These are phyloP conservation scores for Guyanaporus albipodus DNA, from an alignment of 768 basidiomycete genomes.

Conservation along the genomic window DNA sequence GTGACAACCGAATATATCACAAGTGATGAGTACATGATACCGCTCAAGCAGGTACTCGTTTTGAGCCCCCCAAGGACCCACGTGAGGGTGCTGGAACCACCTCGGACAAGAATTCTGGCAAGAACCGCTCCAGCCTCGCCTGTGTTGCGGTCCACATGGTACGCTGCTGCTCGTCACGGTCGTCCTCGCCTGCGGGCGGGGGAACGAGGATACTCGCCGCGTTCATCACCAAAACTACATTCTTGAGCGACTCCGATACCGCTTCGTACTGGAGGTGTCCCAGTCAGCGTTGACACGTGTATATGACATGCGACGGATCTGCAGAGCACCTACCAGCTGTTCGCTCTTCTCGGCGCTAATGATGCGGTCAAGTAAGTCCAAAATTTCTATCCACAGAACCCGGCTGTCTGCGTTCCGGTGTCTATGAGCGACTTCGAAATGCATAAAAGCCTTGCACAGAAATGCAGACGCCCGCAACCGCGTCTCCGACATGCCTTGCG, in stretches of 20 bases:
- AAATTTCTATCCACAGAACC: conserved; percentile 81
- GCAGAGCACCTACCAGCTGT: conserved; percentile 56
- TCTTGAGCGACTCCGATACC: conserved; percentile 93
- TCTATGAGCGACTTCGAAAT: conserved; percentile 76
- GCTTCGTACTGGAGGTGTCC: conserved; percentile 71
- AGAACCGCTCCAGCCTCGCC: conserved; percentile 83
- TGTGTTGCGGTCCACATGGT: conserved; percentile 83
- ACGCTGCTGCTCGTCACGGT: conserved; percentile 55
- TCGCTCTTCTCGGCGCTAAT: conserved; percentile 85
- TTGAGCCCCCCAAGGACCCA: conserved; percentile 13
- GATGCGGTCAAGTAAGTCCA: conserved; percentile 84
- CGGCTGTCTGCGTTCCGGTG: conserved; percentile 58
- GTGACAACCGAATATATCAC: too few species aligned
- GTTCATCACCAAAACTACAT: conserved; percentile 94
- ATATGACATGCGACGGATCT: neutral
- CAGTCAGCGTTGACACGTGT: conserved; percentile 7
- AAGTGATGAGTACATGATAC: too few species aligned
- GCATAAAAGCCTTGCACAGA: conserved; percentile 94
- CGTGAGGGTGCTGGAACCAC: conserved; percentile 47
- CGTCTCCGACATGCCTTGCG: conserved; percentile 87
- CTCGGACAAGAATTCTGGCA: conserved; percentile 84
- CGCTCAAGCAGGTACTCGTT: conserved; percentile 10
- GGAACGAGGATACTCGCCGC: conserved; percentile 81
- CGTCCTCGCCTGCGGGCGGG: conserved; percentile 36
- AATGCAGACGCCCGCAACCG: conserved; percentile 84